A percentile compares a stretch with the other conserved stretches of the same genome.
Conservation (phyloP, 352 stramenopile species). For the Globisporangium emineosum region DNA sequence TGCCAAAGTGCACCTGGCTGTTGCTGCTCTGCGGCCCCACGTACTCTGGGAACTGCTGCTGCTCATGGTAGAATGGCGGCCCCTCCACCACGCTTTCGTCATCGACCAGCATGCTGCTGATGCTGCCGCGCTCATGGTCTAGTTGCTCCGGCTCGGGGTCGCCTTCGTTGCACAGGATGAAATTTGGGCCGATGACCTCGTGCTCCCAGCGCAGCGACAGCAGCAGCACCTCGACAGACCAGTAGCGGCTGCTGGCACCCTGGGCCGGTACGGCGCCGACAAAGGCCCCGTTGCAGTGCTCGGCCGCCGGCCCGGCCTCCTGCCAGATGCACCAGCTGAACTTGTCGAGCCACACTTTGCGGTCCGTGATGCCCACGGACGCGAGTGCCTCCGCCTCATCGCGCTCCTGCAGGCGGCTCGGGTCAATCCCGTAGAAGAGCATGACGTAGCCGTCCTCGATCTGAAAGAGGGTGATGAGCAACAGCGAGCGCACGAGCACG, state of each 20-base stretch:
- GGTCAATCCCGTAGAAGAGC: constrained; percentile 37
- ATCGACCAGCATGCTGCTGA: not conserved
- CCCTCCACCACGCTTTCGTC: not conserved
- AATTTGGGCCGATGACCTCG: constrained; percentile 14
- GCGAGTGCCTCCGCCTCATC: constrained; percentile 21
- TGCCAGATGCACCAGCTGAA: constrained; percentile 29
- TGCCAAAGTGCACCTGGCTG: not conserved
- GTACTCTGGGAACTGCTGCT: not conserved
- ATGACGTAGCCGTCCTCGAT: constrained; percentile 31
- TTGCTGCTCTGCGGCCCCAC: not conserved
- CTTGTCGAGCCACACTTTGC: constrained; percentile 22
- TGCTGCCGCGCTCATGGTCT: not conserved
- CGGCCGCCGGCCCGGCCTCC: constrained; percentile 9
- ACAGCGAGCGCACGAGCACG: constrained; percentile 25
- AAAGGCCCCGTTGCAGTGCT: constrained; percentile 18
- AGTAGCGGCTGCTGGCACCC: constrained; percentile 19
- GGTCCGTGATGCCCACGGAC: constrained; percentile 20
- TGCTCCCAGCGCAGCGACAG: constrained; percentile 20
- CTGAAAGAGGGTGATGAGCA: constrained; percentile 37
- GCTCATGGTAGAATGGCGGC: not conserved
- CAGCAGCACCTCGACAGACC: constrained; percentile 28
- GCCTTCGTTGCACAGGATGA: constrained; percentile 13
- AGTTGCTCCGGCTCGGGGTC: not conserved
- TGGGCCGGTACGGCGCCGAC: constrained; percentile 22
- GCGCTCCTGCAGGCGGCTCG: constrained; percentile 17